Base-by-base conservation (phyloP, 2,329 filamentous ascomycete species). In the Bipolaris bicolor region DNA sequence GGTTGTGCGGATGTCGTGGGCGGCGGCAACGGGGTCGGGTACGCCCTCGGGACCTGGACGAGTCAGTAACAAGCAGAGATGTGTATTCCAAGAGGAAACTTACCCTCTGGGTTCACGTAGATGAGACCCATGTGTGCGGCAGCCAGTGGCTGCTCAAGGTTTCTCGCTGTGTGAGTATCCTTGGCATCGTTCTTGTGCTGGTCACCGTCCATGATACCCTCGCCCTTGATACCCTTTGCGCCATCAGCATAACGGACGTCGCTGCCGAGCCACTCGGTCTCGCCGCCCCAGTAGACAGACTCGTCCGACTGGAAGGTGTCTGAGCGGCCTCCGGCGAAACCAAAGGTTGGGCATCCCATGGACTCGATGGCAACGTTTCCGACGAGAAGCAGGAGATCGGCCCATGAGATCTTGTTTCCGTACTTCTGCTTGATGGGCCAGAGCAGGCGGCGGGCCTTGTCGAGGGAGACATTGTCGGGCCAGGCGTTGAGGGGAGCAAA, bases 371-470 rank as follows among this genome's bases (percentile, higher is more conserved):
- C 89, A 15, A 92, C 89, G 73, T 92, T 92, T 64, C 90, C 90
- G 26, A 88, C 84, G 52, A 92, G 83, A 55, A 91, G 81, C 47
- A 89, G 75, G 57, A 92, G 78, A 72, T 92, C 90, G 22, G 89
- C 87, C 90, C 90, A 92, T 0, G 90, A 92, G 77, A 92, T 89
- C 81, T 90, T 91, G 82, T 86, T 86, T 75, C 90, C 90, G 65
- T 92, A 92, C 83, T 92, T 92, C 68, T 91, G 89, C 85, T 92
- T 92, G 80, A 92, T 87, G 55, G 90, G 90, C 88, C 89, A 91
- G 40, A 92, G 80, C 54, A 92, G 84, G 62, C 90, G 89, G 55
- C 90, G 89, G 31, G 89, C 90, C 84, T 92, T 92, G 84, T 92
- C 90, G 52, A 92, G 84, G 67, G 82, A 87, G 70, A 86, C 88